Evolutionary conservation across 2,329 filamentous ascomycete genomes (phyloP).

Genomic region (Setomelanomma holmii): DNA sequence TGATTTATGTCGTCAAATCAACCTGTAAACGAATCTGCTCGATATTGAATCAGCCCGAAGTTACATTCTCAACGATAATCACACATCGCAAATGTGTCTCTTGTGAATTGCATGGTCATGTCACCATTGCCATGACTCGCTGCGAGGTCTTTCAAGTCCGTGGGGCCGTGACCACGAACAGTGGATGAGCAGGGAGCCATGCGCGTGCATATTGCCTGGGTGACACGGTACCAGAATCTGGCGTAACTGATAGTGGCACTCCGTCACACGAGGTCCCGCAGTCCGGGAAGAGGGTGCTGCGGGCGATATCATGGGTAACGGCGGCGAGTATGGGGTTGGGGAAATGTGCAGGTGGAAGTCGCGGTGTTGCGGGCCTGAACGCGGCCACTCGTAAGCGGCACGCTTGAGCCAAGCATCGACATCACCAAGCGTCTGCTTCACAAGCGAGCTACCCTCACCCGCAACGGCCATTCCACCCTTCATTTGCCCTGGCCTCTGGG

Average conservation of each 20-base stretch:
- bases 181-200: not conserved
- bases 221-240: constrained; percentile 19
- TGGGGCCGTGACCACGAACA: too few relatives aligned
- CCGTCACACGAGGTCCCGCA: constrained; percentile 13
- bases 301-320: constrained; percentile 5
- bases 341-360: not conserved
- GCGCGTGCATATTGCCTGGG: constrained; percentile 30
- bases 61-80: too few relatives aligned
- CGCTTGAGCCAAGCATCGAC: constrained; percentile 21
- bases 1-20: too few relatives aligned
- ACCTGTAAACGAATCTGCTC: too few relatives aligned
- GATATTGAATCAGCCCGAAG: too few relatives aligned
- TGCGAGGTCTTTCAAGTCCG: too few relatives aligned
- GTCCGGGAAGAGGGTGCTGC: not conserved
- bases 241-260: constrained; percentile 5
- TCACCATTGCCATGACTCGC: too few relatives aligned
- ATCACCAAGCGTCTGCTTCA: constrained; percentile 24
- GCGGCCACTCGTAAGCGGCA: not conserved
- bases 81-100: too few relatives aligned
- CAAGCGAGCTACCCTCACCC: constrained; percentile 22
- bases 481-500: constrained; percentile 38
- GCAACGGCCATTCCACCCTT: constrained; percentile 19
- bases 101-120: too few relatives aligned
- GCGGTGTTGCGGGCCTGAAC: constrained; percentile 13
- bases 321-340: not conserved